Percentiles rank a stretch among this genome's conserved stretches.
Evolutionary conservation across 495 filamentous ascomycete species (phyloP).

Genomic region (Penicillium subrubescens): DNA sequence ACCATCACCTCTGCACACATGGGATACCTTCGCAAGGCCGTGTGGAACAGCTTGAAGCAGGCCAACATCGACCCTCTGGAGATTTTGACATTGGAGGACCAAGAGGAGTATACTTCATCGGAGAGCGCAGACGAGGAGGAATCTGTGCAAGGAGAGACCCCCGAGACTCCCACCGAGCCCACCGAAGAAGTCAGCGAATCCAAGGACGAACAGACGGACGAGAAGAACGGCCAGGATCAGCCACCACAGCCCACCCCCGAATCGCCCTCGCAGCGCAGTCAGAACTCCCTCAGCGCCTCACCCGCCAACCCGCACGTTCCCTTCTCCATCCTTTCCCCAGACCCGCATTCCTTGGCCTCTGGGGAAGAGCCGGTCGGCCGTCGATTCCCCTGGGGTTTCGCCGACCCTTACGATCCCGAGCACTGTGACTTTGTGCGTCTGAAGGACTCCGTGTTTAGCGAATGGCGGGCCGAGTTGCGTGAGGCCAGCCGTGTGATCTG

Average conservation of each 20-base stretch:
- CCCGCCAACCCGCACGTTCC: slow-evolving; percentile 59
- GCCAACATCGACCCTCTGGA: slow-evolving; percentile 89
- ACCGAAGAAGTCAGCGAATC: slow-evolving; percentile 28
- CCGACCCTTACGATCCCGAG: slow-evolving; percentile 83
- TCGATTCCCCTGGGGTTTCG: slow-evolving; percentile 94
- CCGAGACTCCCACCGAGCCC: slow-evolving; percentile 20
- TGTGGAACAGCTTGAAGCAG: slow-evolving; percentile 83
- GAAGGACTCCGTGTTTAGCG: slow-evolving; percentile 87
- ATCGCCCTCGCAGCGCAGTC: slow-evolving; percentile 32
- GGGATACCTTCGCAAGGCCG: slow-evolving; percentile 85
- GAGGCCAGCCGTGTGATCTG: slow-evolving; percentile 90
- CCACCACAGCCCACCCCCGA: slow-evolving; percentile 6
- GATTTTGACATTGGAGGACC: slow-evolving; percentile 76
- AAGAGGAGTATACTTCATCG: slow-evolving; percentile 62
- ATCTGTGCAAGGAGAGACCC: slow-evolving; percentile 19
- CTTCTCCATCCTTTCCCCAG: slow-evolving; percentile 90
- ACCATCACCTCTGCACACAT: slow-evolving; percentile 93
- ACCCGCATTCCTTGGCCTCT: slow-evolving; percentile 77
- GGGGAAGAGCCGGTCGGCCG: slow-evolving; percentile 64
- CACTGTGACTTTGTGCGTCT: slow-evolving; percentile 95
- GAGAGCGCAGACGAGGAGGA: slow-evolving; percentile 59
- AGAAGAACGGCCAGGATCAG: slow-evolving; percentile 11
- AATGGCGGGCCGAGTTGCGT: slow-evolving; percentile 89
- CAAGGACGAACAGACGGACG: slow-evolving; percentile 12
- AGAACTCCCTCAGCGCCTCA: slow-evolving; percentile 27